These are phyloP conservation scores for Pisolithus thermaeus DNA, from an alignment of 1,284 basidiomycete genomes.

Conservation along the genomic window DNA sequence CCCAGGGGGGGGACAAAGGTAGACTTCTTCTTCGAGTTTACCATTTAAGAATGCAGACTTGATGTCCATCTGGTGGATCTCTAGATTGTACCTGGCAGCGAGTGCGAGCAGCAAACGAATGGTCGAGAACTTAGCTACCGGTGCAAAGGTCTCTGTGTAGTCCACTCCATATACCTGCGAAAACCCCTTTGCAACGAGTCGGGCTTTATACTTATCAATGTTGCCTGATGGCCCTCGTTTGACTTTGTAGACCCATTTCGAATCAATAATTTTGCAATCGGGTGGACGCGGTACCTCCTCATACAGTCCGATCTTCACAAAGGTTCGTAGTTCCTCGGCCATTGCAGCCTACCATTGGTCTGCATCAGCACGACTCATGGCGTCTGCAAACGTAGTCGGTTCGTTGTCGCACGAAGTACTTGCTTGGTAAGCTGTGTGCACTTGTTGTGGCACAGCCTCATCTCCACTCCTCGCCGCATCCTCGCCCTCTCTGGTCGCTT, in stretches of 20 bases:
- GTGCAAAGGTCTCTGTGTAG: conserved; percentile 36
- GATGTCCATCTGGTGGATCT: conserved; percentile 33
- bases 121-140: conserved; percentile 27
- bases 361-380: neutral
- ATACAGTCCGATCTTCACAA: conserved; percentile 1
- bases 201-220: conserved; percentile 29
- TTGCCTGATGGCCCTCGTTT: conserved; percentile 34
- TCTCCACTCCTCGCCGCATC: neutral
- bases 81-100: conserved; percentile 27
- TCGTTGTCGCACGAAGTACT: neutral
- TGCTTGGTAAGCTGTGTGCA: neutral
- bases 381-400: too few relatives aligned
- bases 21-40: neutral
- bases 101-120: conserved; percentile 31
- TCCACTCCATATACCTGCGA: conserved; percentile 36
- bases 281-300: neutral
- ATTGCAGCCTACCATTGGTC: neutral
- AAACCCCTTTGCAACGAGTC: conserved; percentile 39
- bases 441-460: too few relatives aligned
- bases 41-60: conserved; percentile 23
- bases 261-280: neutral
- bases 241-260: conserved; percentile 32
- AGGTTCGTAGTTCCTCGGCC: neutral
- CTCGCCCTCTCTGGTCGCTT: neutral
- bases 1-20: neutral